These are phyloP conservation scores for Begonia loranthoides DNA, from an alignment of 306 rosid species.

Conservation along the genomic window DNA sequence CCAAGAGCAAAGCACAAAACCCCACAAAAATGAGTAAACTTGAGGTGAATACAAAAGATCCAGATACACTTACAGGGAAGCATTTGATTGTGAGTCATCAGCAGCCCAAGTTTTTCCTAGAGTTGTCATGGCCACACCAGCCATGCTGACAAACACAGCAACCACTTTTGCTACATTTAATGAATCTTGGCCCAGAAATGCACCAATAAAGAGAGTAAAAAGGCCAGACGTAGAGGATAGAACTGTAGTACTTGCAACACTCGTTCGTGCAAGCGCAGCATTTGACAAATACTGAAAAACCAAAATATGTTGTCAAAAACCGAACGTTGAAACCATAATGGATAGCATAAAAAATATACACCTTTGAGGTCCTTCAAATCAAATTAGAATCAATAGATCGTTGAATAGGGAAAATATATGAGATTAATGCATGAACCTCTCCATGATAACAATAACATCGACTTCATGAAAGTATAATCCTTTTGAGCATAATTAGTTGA, in stretches of 20 bases:
- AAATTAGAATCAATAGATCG: too few relatives aligned
- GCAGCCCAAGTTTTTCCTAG: constrained; percentile 94
- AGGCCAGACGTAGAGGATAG: constrained; percentile 96
- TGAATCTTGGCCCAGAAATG: constrained; percentile 73
- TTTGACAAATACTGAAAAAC: constrained; percentile 82
- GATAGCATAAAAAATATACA: background rate
- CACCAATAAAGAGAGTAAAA: constrained; percentile 92
- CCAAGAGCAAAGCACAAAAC: too few relatives aligned
- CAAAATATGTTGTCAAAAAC: background rate
- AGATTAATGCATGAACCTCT: too few relatives aligned
- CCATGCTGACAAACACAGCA: constrained; percentile 91
- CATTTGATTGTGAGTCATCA: constrained; percentile 41
- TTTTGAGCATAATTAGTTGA: too few relatives aligned
- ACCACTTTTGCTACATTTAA: constrained; percentile 65
- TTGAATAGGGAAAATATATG: too few relatives aligned
- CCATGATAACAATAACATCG: too few relatives aligned
- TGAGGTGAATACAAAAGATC: constrained; percentile 5
- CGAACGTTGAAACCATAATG: too few relatives aligned
- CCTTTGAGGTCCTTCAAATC: constrained; percentile 2
- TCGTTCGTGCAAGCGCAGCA: constrained; percentile 97
- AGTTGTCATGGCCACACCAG: constrained; percentile 92
- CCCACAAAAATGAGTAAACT: too few relatives aligned
- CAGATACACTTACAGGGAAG: constrained; percentile 34
- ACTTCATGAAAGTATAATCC: too few relatives aligned
- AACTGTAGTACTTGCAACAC: constrained; percentile 97